These are phyloP conservation scores for Cordyceps tenuipes DNA, from an alignment of 2,329 filamentous ascomycete species.

Conservation along the genomic window DNA sequence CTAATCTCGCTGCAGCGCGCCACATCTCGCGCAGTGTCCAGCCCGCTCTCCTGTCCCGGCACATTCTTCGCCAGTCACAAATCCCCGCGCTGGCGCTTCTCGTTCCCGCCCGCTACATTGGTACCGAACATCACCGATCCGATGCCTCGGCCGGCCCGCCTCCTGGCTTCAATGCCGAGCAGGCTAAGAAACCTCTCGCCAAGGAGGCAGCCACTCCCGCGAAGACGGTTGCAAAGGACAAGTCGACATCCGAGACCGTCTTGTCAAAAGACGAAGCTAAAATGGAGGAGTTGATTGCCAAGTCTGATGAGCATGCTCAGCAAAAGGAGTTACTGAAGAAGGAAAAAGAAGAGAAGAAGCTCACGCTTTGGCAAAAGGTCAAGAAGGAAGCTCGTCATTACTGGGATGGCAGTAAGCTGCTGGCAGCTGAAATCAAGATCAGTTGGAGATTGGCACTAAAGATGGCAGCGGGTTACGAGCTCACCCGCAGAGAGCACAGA, in stretches of 20 bases:
- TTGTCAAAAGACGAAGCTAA: slow-evolving; percentile 32
- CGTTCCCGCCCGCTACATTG: slow-evolving; percentile 46
- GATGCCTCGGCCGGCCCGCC: slow-evolving; percentile 54
- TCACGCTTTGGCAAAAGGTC: slow-evolving; percentile 84
- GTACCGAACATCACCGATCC: slow-evolving; percentile 51
- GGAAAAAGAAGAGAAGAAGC: slow-evolving; percentile 69
- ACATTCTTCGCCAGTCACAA: slow-evolving; percentile 37
- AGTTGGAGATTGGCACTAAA: slow-evolving; percentile 86
- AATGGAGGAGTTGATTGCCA: slow-evolving; percentile 54
- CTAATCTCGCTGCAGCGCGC: slow-evolving; percentile 30
- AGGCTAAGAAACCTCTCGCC: slow-evolving; percentile 76
- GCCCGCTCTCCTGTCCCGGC: slow-evolving; percentile 38
- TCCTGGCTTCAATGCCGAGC: slow-evolving; percentile 82
- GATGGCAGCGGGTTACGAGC: slow-evolving; percentile 96
- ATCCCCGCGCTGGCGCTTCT: slow-evolving; percentile 47
- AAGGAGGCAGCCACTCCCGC: slow-evolving; percentile 38
- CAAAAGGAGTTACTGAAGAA: slow-evolving; percentile 49
- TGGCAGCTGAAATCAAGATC: slow-evolving; percentile 87
- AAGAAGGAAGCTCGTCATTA: slow-evolving; percentile 93
- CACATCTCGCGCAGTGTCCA: slow-evolving; percentile 39
- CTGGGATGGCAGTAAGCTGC: slow-evolving; percentile 95
- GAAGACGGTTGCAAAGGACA: slow-evolving; percentile 23
- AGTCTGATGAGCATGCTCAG: slow-evolving; percentile 53
- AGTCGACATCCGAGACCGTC: slow-evolving; percentile 17
- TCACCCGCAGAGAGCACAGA: slow-evolving; percentile 85